These are phyloP conservation scores for Coemansia sp. DNA, from an alignment of 371 early-diverging fungal genomes.

Conservation along the genomic window DNA sequence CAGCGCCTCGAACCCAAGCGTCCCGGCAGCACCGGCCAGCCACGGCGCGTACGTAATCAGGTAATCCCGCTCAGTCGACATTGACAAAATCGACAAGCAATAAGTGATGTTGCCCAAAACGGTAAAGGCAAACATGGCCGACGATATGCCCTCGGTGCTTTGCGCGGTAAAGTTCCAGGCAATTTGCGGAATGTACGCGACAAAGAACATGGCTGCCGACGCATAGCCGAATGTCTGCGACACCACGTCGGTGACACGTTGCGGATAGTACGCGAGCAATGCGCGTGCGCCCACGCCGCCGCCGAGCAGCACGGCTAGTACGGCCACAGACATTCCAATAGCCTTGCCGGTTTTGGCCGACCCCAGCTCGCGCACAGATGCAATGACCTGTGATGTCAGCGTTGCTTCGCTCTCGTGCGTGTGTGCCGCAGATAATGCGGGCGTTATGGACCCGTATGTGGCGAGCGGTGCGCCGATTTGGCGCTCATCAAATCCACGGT, in stretches of 20 bases:
- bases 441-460: constrained; percentile 16
- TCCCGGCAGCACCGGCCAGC: constrained; percentile 68
- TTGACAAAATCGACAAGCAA: constrained; percentile 60
- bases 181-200: constrained; percentile 79
- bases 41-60: constrained; percentile 66
- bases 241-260: constrained; percentile 37
- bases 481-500: constrained; percentile 17
- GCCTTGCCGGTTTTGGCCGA: constrained; percentile 28
- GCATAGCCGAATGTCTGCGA: constrained; percentile 51
- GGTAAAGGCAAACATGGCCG: constrained; percentile 82
- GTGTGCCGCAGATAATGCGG: not conserved
- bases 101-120: constrained; percentile 79
- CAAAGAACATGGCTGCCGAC: constrained; percentile 60
- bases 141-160: constrained; percentile 73
- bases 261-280: constrained; percentile 33
- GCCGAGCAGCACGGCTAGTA: constrained; percentile 54
- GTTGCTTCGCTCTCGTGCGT: not conserved
- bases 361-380: constrained; percentile 17
- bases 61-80: constrained; percentile 61
- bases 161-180: constrained; percentile 69
- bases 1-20: constrained; percentile 67
- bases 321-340: constrained; percentile 29
- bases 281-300: constrained; percentile 55
- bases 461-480: not conserved
- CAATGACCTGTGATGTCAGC: constrained; percentile 1